Evolutionary conservation across 176 grass and related monocot genomes (phyloP), one percentile per base, ranked within the genome.

Genomic region (Aegilops speltoides): DNA sequence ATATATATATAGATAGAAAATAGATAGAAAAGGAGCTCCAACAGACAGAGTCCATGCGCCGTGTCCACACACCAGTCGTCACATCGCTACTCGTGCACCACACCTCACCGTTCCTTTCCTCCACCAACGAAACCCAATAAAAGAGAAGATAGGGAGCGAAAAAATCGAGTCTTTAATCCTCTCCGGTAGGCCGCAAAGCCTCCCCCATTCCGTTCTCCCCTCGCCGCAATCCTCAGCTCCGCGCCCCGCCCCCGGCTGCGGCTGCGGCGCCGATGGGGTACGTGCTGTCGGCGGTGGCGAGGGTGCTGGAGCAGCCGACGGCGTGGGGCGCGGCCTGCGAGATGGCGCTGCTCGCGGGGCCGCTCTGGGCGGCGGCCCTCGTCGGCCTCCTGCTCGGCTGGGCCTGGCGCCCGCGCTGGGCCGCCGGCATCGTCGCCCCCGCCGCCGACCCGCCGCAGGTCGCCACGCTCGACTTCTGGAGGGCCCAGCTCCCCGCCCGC

Each of bases 341-440:
- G 83, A 91, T 97, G 43, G 68, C 83, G n/a, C 84, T 97, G 84
- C 89, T 97, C 68, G 90, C 85, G 4, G 91, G 86, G 52, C 95
- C 95, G 43, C 90, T 97, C 70, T 97, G 95, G 95, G 77, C 91
- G 36, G 95, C 95, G 24, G 95, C 89, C 61, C 76, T 94, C 68
- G 76, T 97, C 22, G 95, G 95, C 22, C 91, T 97, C 86, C 77
- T 97, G 57, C 88, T 97, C 68, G 95, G 95, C n/a, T 97, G 95
- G 95, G 83, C 95, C 12, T 97, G 95, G 95, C 93, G 91, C 65
- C 95, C 95, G 45, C 90, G 87, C 43, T 97, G 95, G 95, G 92
- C 92, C 7, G 90, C 72, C 78, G 90, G 83, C 11, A 82, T 94
- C 28, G 79, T 92, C 33, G 60, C 79, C 68, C 75, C 90, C 68